A percentile compares a stretch with the other conserved stretches of the same genome.
phyloP scores from a whole-genome alignment of 1,284 basidiomycete species.

The Neotropicomus parvogracilis region DNA sequence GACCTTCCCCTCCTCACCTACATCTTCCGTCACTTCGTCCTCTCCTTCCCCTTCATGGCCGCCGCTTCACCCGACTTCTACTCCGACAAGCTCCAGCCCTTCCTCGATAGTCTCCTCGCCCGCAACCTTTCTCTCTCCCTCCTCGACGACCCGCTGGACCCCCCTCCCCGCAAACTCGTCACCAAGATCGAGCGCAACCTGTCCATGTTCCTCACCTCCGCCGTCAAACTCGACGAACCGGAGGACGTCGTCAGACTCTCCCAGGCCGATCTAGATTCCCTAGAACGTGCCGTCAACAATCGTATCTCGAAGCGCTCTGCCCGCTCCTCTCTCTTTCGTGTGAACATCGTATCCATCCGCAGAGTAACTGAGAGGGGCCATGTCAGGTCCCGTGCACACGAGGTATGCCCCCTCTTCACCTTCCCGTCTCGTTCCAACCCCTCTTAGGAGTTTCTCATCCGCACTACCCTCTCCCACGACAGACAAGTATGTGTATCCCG shows the following conservation, averaged over 20 bases:
- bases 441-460: constrained; percentile 87
- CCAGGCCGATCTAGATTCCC: constrained; percentile 73
- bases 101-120: constrained; percentile 76
- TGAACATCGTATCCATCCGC: constrained; percentile 86
- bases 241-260: constrained; percentile 88
- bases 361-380: constrained; percentile 78
- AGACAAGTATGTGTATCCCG: constrained; percentile 86
- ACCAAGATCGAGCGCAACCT: constrained; percentile 81
- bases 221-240: constrained; percentile 74
- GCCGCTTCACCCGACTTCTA: constrained; percentile 87
- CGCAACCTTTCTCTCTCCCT: constrained; percentile 56
- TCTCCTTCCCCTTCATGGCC: constrained; percentile 91
- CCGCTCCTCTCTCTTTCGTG: constrained; percentile 65
- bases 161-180: constrained; percentile 57
- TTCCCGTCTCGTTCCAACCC: constrained; percentile 5
- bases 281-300: constrained; percentile 66
- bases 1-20: constrained; percentile 87
- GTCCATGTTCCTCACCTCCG: constrained; percentile 75
- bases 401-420: constrained; percentile 47
- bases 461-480: constrained; percentile 72
- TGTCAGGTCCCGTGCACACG: constrained; percentile 79
- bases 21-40: constrained; percentile 85
- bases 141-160: constrained; percentile 54
- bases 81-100: constrained; percentile 89
- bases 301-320: constrained; percentile 48